A percentile compares a stretch with the other conserved stretches of the same genome.
These are phyloP conservation scores for Lachancea quebecensis DNA, from an alignment of 805 yeast genomes.

Conservation along the genomic window DNA sequence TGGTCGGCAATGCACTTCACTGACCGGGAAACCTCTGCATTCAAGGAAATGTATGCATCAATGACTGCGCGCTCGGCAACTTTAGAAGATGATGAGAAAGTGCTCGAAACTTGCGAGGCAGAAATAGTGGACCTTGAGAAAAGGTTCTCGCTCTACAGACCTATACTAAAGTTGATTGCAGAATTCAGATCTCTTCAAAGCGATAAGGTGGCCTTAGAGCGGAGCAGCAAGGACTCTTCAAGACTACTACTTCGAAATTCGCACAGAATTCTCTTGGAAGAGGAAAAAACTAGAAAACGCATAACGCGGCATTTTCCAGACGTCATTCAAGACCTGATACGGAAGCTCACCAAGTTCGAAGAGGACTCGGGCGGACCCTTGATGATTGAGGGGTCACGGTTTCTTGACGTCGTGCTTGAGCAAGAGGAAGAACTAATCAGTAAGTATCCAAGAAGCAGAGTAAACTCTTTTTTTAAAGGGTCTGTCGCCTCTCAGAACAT, in stretches of 20 bases:
- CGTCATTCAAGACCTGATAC: slow-evolving; percentile 45
- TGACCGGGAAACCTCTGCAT: slow-evolving; percentile 41
- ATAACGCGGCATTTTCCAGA: slow-evolving; percentile 64
- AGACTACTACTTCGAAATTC: slow-evolving; percentile 69
- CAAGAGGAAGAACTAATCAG: slow-evolving; percentile 30
- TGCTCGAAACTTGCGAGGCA: slow-evolving; percentile 56
- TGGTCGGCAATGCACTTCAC: slow-evolving; percentile 62
- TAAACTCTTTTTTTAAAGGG: slow-evolving; percentile 9
- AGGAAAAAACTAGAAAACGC: slow-evolving; percentile 67
- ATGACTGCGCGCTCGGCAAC: slow-evolving; percentile 11
- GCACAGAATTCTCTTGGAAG: slow-evolving; percentile 70
- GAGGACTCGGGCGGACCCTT: slow-evolving; percentile 34
- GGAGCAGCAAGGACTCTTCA: slow-evolving; percentile 72
- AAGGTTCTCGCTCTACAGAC: slow-evolving; percentile 44
- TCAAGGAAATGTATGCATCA: slow-evolving; percentile 33
- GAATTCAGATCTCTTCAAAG: slow-evolving; percentile 47
- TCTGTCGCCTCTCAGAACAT: neutral
- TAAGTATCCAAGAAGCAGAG: slow-evolving; percentile 30
- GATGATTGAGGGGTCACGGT: slow-evolving; percentile 20
- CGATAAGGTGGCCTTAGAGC: slow-evolving; percentile 58
- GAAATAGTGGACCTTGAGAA: slow-evolving; percentile 49
- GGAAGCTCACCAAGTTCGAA: slow-evolving; percentile 45
- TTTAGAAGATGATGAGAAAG: slow-evolving; percentile 46
- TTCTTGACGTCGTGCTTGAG: slow-evolving; percentile 23
- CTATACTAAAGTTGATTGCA: slow-evolving; percentile 49